Conservation (phyloP, 345 rosid species). For the Camelina sativa region DNA sequence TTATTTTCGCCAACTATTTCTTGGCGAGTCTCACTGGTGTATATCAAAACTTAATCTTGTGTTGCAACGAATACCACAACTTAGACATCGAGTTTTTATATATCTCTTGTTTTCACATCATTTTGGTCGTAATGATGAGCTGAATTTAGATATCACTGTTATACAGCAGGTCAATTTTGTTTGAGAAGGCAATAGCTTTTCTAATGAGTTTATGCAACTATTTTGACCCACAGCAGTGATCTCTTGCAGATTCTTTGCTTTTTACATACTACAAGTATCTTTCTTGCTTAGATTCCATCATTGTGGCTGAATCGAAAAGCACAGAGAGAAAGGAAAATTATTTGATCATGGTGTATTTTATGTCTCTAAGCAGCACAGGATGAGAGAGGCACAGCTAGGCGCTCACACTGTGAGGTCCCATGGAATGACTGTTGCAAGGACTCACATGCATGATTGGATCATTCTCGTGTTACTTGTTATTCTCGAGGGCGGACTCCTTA, state of each 20-base stretch:
- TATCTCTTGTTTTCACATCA: not conserved
- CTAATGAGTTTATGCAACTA: slow-evolving; percentile 1
- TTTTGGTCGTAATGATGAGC: slow-evolving; percentile 13
- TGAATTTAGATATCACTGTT: not conserved
- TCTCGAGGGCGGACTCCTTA: slow-evolving; percentile 48
- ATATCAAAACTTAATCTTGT: slow-evolving; percentile 11
- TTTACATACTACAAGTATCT: slow-evolving; percentile 7
- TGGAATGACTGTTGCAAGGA: slow-evolving; percentile 61
- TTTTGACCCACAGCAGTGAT: not conserved
- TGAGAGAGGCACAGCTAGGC: slow-evolving; percentile 59
- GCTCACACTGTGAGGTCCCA: slow-evolving; percentile 67
- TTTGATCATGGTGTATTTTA: not conserved
- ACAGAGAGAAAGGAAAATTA: not conserved
- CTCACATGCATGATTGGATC: slow-evolving; percentile 79
- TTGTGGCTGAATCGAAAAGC: not conserved
- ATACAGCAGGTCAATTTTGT: not conserved
- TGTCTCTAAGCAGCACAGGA: slow-evolving; percentile 48
- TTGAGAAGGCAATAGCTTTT: not conserved
- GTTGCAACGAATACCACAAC: not conserved
- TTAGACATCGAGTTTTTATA: not conserved
- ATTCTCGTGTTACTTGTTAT: slow-evolving; percentile 63
- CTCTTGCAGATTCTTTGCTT: slow-evolving; percentile 2
- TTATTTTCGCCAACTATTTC: slow-evolving; percentile 18
- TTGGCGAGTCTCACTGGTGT: slow-evolving; percentile 25
- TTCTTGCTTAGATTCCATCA: slow-evolving; percentile 19